Evolutionary conservation across 192 early-diverging fungal genomes (phyloP), one percentile per base, ranked within the genome.

Genomic region (Gryganskiella cystojenkinii): DNA sequence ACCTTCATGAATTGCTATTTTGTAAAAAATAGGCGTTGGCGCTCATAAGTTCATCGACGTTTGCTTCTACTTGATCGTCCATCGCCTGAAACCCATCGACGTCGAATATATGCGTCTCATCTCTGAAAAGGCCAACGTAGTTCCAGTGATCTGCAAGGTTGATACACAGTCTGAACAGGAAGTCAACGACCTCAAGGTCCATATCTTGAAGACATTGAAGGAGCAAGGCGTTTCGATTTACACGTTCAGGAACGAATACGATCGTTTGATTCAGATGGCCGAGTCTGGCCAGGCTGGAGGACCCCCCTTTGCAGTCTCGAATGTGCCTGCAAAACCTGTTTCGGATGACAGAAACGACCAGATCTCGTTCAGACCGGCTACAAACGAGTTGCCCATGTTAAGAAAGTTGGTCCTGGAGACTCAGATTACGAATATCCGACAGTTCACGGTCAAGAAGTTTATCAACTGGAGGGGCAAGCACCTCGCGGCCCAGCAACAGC

Each of bases 1-100:
- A 55, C 53, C 9, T 31, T 31, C 35, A 13, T 42, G 31, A 34
- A 40, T 40, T 40, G n/a, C 33, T 22, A 28, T 11, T 43, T 6
- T 46, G 55, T n/a, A 40, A 55, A 6, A 44, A 20, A 22, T 76
- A 78, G 74, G 74, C 47, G 74, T 78, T 4, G 74, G 74, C 15
- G 74, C 74, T 17, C 74, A 78, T 45, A 53, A 56, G 55, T 83
- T 84, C 59, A 70, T 84, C 8, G 85, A 86, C 44, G 67, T 69
- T 6, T 86, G 85, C 63, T 73, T 86, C n/a, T 86, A 86, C 57
- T 17, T 86, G 15, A 82, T 81, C 34, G 50, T 82, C 19, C 84
- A 90, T 57, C 83, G 90, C 3, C 33, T 90, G 14, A 92, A 91
- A 57, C 82, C 87, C n/a, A 85, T 90, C n/a, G 92, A 93, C 67